Evolutionary conservation across 2,329 filamentous ascomycete species (phyloP).

Genomic region (Akanthomyces muscarius): DNA sequence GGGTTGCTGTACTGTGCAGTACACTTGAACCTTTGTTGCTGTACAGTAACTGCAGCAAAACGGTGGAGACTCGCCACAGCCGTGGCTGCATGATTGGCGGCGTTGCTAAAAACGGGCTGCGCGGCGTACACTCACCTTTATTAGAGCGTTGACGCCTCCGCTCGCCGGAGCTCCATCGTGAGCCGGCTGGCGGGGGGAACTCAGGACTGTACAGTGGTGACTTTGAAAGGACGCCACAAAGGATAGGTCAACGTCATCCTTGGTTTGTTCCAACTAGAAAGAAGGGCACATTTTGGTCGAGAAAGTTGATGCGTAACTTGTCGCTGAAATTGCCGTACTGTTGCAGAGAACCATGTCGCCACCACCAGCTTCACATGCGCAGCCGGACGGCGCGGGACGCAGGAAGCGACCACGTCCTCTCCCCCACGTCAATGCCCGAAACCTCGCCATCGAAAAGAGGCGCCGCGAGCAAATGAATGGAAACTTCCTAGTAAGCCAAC

Average conservation of each 20-base stretch:
- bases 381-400: background rate
- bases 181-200: background rate
- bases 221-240: no score
- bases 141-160: background rate
- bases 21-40: background rate
- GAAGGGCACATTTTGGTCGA: no score
- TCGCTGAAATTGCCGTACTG: background rate
- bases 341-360: background rate
- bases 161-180: background rate
- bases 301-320: no score
- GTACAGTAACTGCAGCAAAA: background rate
- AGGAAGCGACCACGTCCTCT: conserved; percentile 8
- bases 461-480: conserved; percentile 10
- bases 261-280: no score
- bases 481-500: conserved; percentile 1
- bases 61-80: background rate
- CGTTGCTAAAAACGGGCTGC: background rate
- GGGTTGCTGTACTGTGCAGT: background rate
- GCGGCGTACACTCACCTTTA: no score
- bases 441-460: conserved; percentile 11
- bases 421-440: conserved; percentile 9
- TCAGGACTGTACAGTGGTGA: no score
- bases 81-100: background rate
- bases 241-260: no score
- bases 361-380: background rate